Evolutionary conservation across 106 monocot genomes (phyloP), one percentile per base, ranked within the genome.

Genomic region (Allium sativum): DNA sequence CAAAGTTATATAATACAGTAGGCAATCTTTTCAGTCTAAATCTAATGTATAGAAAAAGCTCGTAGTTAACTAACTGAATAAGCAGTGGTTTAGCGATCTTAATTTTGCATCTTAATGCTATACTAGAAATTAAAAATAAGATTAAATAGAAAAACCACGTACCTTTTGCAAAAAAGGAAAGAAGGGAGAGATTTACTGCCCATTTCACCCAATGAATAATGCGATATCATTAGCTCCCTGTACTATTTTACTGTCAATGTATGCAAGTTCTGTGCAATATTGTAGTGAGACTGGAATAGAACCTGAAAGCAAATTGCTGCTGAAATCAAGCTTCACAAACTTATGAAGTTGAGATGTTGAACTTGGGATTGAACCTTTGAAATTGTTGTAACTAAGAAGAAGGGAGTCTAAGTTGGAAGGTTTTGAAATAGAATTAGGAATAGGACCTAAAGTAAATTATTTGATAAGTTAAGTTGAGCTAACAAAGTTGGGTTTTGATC

Each of bases 221-320:
- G n/a, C n/a, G n/a, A n/a, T n/a, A n/a, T n/a, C n/a, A n/a, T n/a
- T n/a, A n/a, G n/a, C n/a, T n/a, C n/a, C n/a, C n/a, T n/a, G n/a
- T n/a, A n/a, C n/a, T n/a, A n/a, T n/a, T n/a, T n/a, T 96, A 18
- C 90, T 75, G 62, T 96, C 96, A 1, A 96, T 63, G 72, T 91
- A 96, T 10, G 91, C 78, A 16, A 96, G 79, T 55, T 80, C 79
- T 8, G 55, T 53, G 62, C 96, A 96, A 48, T 72, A 59, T 4
- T 66, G 66, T 11, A 96, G 71, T 40, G 77, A 73, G 52, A 45
- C 55, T 0, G 96, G 90, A 20, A 96, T 82, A 9, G 31, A 20
- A 12, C 84, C 84, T 7, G 77, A 76, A 21, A 96, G 52, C 16
- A 15, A 54, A 42, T 96, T 96, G 3, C 67, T 14, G 69, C 91